These are phyloP conservation scores for Colletotrichum sp. DNA, from an alignment of 2,329 filamentous ascomycete genomes.

Conservation along the genomic window DNA sequence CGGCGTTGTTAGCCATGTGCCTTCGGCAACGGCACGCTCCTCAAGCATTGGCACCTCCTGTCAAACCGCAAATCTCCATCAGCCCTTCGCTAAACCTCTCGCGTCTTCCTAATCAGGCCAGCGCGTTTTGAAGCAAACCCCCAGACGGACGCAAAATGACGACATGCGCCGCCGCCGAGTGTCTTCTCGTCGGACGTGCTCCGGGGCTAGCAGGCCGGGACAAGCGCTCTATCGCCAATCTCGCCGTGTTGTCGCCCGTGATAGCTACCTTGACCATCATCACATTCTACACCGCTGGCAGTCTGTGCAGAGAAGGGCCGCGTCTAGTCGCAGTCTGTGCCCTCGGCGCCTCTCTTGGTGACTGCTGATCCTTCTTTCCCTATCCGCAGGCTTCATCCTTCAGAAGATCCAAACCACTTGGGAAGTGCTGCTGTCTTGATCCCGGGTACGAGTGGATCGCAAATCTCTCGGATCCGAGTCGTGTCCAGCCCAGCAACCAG, in stretches of 20 bases:
- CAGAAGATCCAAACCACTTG: background rate
- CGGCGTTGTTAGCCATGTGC: background rate
- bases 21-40: conserved; percentile 3
- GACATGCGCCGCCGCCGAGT: background rate
- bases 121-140: background rate
- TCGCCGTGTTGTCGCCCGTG: background rate
- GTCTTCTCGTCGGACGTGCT: background rate
- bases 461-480: background rate
- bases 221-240: no score
- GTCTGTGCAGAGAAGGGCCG: background rate
- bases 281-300: background rate
- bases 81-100: background rate
- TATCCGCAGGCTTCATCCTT: background rate
- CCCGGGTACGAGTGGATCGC: background rate
- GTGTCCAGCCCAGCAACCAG: background rate
- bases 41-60: conserved; percentile 1
- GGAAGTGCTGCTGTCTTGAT: background rate
- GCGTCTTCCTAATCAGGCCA: background rate
- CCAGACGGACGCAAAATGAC: background rate
- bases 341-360: background rate
- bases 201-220: background rate
- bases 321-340: background rate
- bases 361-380: background rate
- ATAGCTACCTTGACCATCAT: background rate
- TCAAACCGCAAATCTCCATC: background rate